A percentile compares a stretch with the other conserved stretches of the same genome.
Evolutionary conservation across 2,329 filamentous ascomycete genomes (phyloP).

Genomic region (Neurospora sp.): DNA sequence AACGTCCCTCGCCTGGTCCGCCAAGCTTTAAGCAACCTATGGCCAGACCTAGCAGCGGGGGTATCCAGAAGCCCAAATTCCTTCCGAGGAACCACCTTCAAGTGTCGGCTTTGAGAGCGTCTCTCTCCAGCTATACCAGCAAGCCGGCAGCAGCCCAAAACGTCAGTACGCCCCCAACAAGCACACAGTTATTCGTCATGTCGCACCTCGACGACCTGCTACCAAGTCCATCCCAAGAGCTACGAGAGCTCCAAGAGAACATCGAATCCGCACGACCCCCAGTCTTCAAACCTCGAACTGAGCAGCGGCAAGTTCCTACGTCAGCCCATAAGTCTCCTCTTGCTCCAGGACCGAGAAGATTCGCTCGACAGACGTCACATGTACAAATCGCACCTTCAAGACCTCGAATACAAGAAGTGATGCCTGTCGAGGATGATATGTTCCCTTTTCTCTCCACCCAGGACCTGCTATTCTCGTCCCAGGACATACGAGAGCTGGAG

Average conservation of each 20-base stretch:
- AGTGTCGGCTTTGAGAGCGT: neutral
- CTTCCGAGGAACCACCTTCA: neutral
- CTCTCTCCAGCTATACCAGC: neutral
- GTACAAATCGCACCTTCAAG: neutral
- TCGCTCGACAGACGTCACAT: neutral
- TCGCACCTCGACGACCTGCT: constrained; percentile 9
- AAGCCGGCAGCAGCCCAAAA: neutral
- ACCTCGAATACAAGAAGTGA: neutral
- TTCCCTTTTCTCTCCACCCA: constrained; percentile 33
- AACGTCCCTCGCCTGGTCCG: neutral
- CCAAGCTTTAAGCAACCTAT: constrained; percentile 2
- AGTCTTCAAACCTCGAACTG: neutral
- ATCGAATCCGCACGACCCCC: constrained; percentile 5
- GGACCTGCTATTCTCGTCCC: constrained; percentile 35
- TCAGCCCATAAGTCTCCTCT: neutral
- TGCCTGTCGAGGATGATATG: constrained; percentile 1
- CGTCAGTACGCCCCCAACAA: constrained; percentile 1
- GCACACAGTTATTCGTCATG: constrained; percentile 13
- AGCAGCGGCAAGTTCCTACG: neutral
- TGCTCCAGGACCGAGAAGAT: neutral
- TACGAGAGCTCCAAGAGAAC: constrained; percentile 39
- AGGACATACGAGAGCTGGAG: constrained; percentile 35
- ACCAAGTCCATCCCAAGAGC: constrained; percentile 31
- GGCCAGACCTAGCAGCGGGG: neutral
- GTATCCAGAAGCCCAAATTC: constrained; percentile 6